Base-by-base conservation (phyloP, 345 rosid species). In the Streptanthus diversifolius region DNA sequence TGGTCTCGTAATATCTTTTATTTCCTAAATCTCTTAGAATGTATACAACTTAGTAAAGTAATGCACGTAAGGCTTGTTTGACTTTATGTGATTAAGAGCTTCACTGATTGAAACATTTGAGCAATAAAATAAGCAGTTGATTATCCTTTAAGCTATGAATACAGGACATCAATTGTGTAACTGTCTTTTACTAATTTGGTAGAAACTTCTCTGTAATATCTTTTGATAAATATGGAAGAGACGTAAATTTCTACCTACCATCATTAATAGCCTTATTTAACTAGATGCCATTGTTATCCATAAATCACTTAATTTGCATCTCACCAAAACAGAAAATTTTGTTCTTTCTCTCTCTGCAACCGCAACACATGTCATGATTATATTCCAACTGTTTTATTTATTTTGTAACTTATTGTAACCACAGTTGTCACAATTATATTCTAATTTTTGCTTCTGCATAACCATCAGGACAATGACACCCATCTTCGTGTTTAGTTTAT, bases 251-350 rank as follows among this genome's bases (percentile, higher is more conserved):
- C 51, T 27, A 29, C 49, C 49, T 55, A 44, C 40, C 65, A 24
- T 33, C 41, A 62, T 40, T 39, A 55, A 3, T 44, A 10, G 8
- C 8, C 49, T 65, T 40, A 47, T 36, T 8, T 47, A 45, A 25
- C 52, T 24, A 56, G 58, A 19, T 55, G 33, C 4, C 35, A 45
- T 66, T 66, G 25, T 66, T 74, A 47, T 48, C 71, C 40, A 65
- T 65, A 33, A 25, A 17, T 22, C 51, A 54, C 24, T 55, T 19
- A 62, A 21, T 54, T 43, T 33, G 29, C 21, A 41, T 64, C 39
- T 22, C 29, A 43, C 45, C 19, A 63, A 54, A 17, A 36, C 17
- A 60, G 51, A 60, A 14, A 10, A 0, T 17, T 54, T 8, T 41
- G 44, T 48, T 56, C 19, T 41, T n/a, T 41, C 64, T 41, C 21